Percentiles rank a stretch among this genome's conserved stretches.
These are phyloP conservation scores for Prunus fruticosa DNA, from an alignment of 306 rosid species.

Conservation along the genomic window DNA sequence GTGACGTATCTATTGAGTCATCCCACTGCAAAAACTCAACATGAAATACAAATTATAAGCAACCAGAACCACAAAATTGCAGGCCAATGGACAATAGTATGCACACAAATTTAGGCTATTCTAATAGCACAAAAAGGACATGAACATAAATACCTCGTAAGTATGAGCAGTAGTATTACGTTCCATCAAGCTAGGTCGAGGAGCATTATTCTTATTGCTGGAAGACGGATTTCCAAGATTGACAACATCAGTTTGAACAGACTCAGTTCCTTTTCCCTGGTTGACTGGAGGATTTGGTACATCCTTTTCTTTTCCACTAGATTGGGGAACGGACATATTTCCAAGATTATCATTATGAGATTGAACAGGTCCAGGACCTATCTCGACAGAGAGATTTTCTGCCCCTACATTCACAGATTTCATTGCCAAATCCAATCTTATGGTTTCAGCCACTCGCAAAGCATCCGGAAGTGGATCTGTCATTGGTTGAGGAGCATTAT, in stretches of 20 bases:
- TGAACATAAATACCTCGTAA: slow-evolving; percentile 50
- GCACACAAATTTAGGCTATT: not conserved
- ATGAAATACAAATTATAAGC: slow-evolving; percentile 7
- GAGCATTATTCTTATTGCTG: slow-evolving; percentile 19
- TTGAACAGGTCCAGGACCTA: slow-evolving; percentile 26
- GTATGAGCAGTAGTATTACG: slow-evolving; percentile 47
- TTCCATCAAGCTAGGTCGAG: slow-evolving; percentile 50
- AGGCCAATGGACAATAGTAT: not conserved
- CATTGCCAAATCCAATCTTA: slow-evolving; percentile 36
- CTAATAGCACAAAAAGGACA: slow-evolving; percentile 11
- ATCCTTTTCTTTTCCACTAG: slow-evolving; percentile 22
- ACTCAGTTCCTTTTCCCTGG: slow-evolving; percentile 24
- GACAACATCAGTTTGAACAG: slow-evolving; percentile 28
- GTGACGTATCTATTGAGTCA: slow-evolving; percentile 54
- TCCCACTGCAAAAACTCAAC: slow-evolving; percentile 53
- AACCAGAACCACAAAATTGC: slow-evolving; percentile 1
- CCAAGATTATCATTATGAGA: slow-evolving; percentile 30
- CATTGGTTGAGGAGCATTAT: slow-evolving; percentile 38
- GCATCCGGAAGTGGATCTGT: slow-evolving; percentile 78
- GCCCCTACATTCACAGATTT: slow-evolving; percentile 22
- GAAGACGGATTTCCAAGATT: slow-evolving; percentile 27
- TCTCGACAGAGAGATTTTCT: slow-evolving; percentile 29
- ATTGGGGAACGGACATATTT: slow-evolving; percentile 27
- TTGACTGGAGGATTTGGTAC: slow-evolving; percentile 27
- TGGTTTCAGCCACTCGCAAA: slow-evolving; percentile 39